Evolutionary conservation across 2,329 filamentous ascomycete species (phyloP), one percentile per base, ranked within the genome.

Genomic region (Ceratocystis cubensis): DNA sequence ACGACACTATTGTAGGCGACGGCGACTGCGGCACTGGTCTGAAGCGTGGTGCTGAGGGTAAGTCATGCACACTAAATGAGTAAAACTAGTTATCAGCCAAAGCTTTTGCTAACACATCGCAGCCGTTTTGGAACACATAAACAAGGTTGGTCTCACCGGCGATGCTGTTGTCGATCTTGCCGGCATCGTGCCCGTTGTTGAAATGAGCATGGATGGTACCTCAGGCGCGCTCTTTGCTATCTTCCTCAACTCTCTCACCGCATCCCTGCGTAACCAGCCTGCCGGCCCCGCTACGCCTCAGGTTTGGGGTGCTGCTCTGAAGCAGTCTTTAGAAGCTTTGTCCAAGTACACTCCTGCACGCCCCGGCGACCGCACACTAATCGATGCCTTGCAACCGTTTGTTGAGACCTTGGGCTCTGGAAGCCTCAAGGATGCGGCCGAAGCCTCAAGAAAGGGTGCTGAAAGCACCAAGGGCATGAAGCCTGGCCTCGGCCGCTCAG

Each of bases 401-500:
- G 86, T 95, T 64, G 83, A 90, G 56, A 83, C 81, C 2, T 81
- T 97, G 1, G 76, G 82, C 72, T 86, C 85, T 0, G 84, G 83
- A 15, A 83, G 89, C 73, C 74, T 94, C 22, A 81, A 84, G 70
- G 80, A 85, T 73, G 92, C 94, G 6, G 91, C 90, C 0, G 79
- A 84, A 71, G 91, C 89, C 1, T 87, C 91, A 0, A 82, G 83
- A 69, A 80, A 85, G 61, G 94, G 88, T 0, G 88, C 92, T 3
- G 87, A 93, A 70, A 84, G 84, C 37, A 97, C 94, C 22, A 96
- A 92, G 78, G 88, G 88, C 28, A 96, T 99, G 92, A 85, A 88
- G 75, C 90, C 94, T 53, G 94, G 87, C 71, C 78, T 99, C 50
- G 94, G 94, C 6, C 71, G 79, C 68, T 73, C 76, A 0, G 76